Evolutionary conservation across 148 eudicot species (phyloP), one percentile per base, ranked within the genome.

Genomic region (Persicaria tinctoria): DNA sequence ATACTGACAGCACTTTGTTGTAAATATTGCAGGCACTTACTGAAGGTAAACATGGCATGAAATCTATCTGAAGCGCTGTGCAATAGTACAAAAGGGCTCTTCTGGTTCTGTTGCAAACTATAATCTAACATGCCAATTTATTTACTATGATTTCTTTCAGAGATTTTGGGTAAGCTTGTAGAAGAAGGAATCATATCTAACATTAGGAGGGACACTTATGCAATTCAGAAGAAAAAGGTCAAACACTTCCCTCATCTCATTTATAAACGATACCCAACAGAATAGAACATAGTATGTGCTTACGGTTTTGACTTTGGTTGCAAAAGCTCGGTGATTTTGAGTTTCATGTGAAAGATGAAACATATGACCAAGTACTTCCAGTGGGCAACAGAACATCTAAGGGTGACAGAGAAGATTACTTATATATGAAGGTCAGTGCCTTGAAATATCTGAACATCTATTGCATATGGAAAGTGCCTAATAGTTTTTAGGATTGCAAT

Each of bases 291-390:
- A 54, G 66, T 48, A 47, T 59, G n/a, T 51, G 46, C 57, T 84
- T 17, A 74, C 45, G 2, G 44, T 57, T 18, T 20, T 50, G 27
- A 53, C 38, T 3, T 53, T 50, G 70, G 41, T 9, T 17, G 16
- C 50, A 47, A 73, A 78, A 73, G 53, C 62, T 48, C 32, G 54
- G 41, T 62, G 84, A 87, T 73, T 86, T 77, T 74, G 94, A 89
- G 79, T 90, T 92, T 76, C 79, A 82, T 60, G 89, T 95, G 75
- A 95, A 95, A 88, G 93, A 90, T 76, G 99, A 95, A 89, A 75
- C 57, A 47, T 84, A 84, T 45, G 89, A 84, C 46, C 87, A 77
- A 72, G 72, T 72, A 9, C 56, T 76, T 69, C 73, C 68, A 60
- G 48, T 74, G 75, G 82, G 79, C 56, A 78, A 77, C 70, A 89